These are phyloP conservation scores for Suillus luteus DNA, from an alignment of 768 basidiomycete genomes.

Conservation along the genomic window DNA sequence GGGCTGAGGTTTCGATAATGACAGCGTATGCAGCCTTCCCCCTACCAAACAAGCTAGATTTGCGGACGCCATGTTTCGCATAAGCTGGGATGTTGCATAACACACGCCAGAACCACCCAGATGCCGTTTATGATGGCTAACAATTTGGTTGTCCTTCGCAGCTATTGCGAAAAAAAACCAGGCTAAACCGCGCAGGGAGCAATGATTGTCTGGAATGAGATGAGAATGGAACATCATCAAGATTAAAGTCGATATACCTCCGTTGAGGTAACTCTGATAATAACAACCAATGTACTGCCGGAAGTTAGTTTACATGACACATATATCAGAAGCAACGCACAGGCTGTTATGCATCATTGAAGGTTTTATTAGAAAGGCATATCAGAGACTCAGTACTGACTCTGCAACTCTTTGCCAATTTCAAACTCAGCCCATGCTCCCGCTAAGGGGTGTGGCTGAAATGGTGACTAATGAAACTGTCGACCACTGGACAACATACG, in stretches of 20 bases:
- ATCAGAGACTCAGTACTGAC: too few relatives aligned
- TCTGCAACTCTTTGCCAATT: neutral
- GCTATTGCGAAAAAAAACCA: conserved; percentile 5
- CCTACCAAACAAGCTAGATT: conserved; percentile 20
- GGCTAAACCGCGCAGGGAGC: neutral
- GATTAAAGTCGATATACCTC: conserved; percentile 20
- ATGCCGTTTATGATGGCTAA: conserved; percentile 22
- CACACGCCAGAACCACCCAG: conserved; percentile 21
- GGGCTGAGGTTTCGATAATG: conserved; percentile 19
- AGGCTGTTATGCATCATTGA: too few relatives aligned
- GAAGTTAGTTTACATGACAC: neutral
- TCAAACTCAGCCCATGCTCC: neutral
- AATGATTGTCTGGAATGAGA: neutral
- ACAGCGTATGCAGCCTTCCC: conserved; percentile 32
- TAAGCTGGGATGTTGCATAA: conserved; percentile 15
- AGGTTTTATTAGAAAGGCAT: too few relatives aligned
- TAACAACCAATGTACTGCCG: conserved; percentile 24
- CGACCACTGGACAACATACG: neutral
- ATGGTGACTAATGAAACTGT: neutral
- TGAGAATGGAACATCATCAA: conserved; percentile 18
- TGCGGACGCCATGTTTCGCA: conserved; percentile 26
- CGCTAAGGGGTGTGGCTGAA: neutral
- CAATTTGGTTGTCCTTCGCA: conserved; percentile 20
- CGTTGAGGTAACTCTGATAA: conserved; percentile 23
- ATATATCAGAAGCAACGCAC: neutral